Conservation (phyloP, 2,329 filamentous ascomycete species). For the Dichotomopilus funicola region DNA sequence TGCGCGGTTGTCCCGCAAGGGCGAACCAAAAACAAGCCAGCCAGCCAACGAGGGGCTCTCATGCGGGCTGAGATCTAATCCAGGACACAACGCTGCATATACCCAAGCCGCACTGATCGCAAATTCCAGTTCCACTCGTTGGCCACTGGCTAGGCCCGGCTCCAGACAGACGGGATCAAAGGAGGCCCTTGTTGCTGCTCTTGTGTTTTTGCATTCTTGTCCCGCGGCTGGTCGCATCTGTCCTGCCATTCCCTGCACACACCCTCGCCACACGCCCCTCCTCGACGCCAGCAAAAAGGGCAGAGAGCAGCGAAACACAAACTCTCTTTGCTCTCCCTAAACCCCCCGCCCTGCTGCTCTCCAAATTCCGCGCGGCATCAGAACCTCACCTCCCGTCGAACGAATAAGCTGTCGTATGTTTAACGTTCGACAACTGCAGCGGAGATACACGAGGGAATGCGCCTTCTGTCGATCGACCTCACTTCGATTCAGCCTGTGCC, state of each 20-base stretch:
- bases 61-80: slow-evolving; percentile 16
- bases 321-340: too few relatives aligned
- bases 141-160: slow-evolving; percentile 8
- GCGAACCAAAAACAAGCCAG: slow-evolving; percentile 15
- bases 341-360: slow-evolving; percentile 8
- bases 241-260: slow-evolving; percentile 1
- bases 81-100: slow-evolving; percentile 9
- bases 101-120: slow-evolving; percentile 14
- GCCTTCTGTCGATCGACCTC: slow-evolving; percentile 20
- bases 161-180: slow-evolving; percentile 14
- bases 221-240: neutral
- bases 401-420: too few relatives aligned
- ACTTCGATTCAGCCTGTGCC: slow-evolving; percentile 24
- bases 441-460: slow-evolving; percentile 3
- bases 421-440: too few relatives aligned
- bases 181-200: neutral
- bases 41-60: slow-evolving; percentile 16
- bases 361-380: neutral
- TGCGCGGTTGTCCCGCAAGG: slow-evolving; percentile 19
- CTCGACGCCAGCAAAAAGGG: slow-evolving; percentile 1
- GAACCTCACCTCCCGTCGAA: too few relatives aligned
- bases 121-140: slow-evolving; percentile 10
- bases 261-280: slow-evolving; percentile 1
- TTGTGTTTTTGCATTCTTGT: too few relatives aligned
- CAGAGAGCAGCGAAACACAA: too few relatives aligned